phyloP scores from a whole-genome alignment of 129 eudicot genomes.

The Mikania micrantha region DNA sequence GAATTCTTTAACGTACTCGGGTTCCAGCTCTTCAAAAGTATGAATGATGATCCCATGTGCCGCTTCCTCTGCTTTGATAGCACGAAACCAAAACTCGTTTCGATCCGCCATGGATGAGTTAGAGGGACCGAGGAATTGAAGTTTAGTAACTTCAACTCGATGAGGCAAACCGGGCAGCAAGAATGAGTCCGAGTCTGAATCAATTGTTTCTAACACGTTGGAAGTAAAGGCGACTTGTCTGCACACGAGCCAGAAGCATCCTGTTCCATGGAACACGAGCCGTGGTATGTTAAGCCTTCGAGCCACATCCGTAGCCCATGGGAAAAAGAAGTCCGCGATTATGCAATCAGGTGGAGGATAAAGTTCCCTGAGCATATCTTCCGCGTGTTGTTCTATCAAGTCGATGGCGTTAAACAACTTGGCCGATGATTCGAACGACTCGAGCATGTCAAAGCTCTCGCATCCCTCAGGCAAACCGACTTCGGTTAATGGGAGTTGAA shows the following conservation, averaged over 20 bases:
- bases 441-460: slow-evolving; percentile 29
- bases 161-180: slow-evolving; percentile 35
- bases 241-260: slow-evolving; percentile 34
- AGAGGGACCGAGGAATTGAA: slow-evolving; percentile 11
- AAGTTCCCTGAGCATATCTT: slow-evolving; percentile 11
- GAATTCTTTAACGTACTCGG: slow-evolving; percentile 25
- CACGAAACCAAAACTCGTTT: neutral
- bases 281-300: slow-evolving; percentile 37
- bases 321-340: slow-evolving; percentile 27
- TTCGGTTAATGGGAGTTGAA: slow-evolving; percentile 24
- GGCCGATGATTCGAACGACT: neutral
- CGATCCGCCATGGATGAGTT: neutral
- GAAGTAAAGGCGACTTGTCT: neutral
- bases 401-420: slow-evolving; percentile 27
- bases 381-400: slow-evolving; percentile 29
- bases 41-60: slow-evolving; percentile 42
- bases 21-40: slow-evolving; percentile 53
- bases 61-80: slow-evolving; percentile 5
- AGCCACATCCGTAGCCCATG: slow-evolving; percentile 39
- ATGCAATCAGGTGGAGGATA: slow-evolving; percentile 43
- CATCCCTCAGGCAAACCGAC: slow-evolving; percentile 41
- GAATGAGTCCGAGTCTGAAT: slow-evolving; percentile 23
- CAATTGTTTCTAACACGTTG: neutral
- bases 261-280: slow-evolving; percentile 35
- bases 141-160: slow-evolving; percentile 20